Evolutionary conservation across 345 rosid genomes (phyloP).

Genomic region (Pelargonium nanum): DNA sequence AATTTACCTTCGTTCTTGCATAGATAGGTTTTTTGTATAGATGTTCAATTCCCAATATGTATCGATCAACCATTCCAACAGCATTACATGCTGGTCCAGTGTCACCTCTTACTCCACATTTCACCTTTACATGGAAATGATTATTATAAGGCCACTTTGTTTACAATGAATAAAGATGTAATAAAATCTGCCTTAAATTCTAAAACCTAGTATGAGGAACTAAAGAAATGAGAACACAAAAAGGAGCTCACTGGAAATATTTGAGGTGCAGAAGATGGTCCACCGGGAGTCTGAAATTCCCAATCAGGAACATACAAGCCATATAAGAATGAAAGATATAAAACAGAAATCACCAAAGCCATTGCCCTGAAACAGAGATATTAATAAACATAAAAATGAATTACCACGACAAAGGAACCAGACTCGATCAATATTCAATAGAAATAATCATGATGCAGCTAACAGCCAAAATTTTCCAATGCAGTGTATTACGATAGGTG

Average conservation of each 20-base stretch:
- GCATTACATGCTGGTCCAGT: conserved; percentile 81
- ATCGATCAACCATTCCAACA: conserved; percentile 78
- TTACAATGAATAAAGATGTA: not conserved
- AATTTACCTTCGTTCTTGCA: conserved; percentile 47
- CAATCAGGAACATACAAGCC: conserved; percentile 65
- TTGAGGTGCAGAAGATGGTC: conserved; percentile 24
- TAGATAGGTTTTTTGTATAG: conserved; percentile 61
- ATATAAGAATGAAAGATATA: conserved; percentile 38
- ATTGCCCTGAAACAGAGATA: conserved; percentile 33
- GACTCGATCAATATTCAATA: too few relatives aligned
- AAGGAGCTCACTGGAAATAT: conserved; percentile 30
- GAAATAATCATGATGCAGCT: too few relatives aligned
- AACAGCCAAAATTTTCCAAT: too few relatives aligned
- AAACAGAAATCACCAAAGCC: conserved; percentile 26
- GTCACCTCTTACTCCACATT: conserved; percentile 66
- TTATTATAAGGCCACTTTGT: not conserved
- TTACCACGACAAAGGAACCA: too few relatives aligned
- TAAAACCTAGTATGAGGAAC: not conserved
- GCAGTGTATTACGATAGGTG: too few relatives aligned
- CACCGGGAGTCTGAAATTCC: conserved; percentile 43
- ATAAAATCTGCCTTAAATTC: not conserved
- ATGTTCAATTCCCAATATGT: conserved; percentile 54
- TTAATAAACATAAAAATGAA: too few relatives aligned
- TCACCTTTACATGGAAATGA: conserved; percentile 38
- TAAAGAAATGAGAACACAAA: not conserved